A percentile compares a stretch with the other conserved stretches of the same genome.
These are phyloP conservation scores for Leptographium procerum DNA, from an alignment of 2,329 filamentous ascomycete genomes.

Conservation along the genomic window DNA sequence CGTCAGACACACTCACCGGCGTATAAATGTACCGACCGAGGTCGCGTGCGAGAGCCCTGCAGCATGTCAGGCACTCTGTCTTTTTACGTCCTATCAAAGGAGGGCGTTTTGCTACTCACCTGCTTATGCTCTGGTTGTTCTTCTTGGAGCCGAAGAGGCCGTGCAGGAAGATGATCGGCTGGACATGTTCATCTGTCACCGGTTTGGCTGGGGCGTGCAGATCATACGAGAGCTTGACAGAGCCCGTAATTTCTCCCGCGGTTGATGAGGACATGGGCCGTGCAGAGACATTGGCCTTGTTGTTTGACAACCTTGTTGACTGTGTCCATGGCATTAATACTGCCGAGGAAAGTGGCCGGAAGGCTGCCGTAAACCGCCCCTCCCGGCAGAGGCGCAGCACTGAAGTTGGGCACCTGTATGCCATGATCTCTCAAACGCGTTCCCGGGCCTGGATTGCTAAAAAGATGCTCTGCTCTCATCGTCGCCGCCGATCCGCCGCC, in stretches of 20 bases:
- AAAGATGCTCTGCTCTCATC: background rate
- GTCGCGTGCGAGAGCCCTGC: conserved; percentile 70
- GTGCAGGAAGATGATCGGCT: conserved; percentile 78
- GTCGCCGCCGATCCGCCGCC: too few relatives aligned
- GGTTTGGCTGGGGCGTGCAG: conserved; percentile 47
- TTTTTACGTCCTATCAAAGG: background rate
- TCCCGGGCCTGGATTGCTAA: background rate
- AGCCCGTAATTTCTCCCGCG: background rate
- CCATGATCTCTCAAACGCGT: background rate
- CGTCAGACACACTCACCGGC: conserved; percentile 42
- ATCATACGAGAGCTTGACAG: conserved; percentile 47
- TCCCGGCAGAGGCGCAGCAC: background rate
- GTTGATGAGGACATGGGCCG: background rate
- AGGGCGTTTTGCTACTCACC: conserved; percentile 44
- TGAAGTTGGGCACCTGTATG: background rate
- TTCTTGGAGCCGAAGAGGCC: conserved; percentile 91
- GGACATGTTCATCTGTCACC: conserved; percentile 27
- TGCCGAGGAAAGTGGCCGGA: background rate
- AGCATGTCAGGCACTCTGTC: background rate
- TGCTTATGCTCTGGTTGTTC: conserved; percentile 91
- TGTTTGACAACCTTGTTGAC: background rate
- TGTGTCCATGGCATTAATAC: background rate
- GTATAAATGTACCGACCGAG: conserved; percentile 72
- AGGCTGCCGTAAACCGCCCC: background rate
- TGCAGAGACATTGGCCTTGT: background rate